These are phyloP conservation scores for Acanthamoeba healyi DNA, from an alignment of 208 protist genomes.

Conservation along the genomic window DNA sequence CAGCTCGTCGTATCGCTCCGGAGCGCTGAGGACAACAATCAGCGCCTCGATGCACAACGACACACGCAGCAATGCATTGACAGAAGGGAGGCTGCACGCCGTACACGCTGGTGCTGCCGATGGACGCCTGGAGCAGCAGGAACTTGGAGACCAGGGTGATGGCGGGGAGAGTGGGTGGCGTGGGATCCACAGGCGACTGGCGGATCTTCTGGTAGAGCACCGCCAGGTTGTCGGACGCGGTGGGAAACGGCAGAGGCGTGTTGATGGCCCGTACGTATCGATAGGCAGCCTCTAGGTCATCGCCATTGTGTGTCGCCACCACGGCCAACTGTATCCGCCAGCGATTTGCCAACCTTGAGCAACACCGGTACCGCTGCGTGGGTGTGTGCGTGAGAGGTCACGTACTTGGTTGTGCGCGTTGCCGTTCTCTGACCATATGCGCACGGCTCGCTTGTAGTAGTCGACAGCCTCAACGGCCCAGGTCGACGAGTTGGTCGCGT, in stretches of 20 bases:
- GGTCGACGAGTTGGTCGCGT: background rate
- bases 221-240: background rate
- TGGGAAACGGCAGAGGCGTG: conserved; percentile 1
- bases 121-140: background rate
- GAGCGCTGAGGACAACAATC: too few species aligned
- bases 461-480: background rate
- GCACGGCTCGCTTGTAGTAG: background rate
- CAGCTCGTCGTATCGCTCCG: background rate
- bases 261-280: background rate
- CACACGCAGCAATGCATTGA: background rate
- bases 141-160: background rate
- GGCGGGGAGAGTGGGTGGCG: background rate
- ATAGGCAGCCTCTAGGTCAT: conserved; percentile 10
- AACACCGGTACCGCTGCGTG: too few species aligned
- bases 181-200: background rate
- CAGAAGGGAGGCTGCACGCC: too few species aligned
- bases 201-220: conserved; percentile 37
- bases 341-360: too few species aligned
- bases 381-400: background rate
- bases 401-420: conserved; percentile 11
- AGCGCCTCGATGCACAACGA: too few species aligned
- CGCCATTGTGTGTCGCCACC: background rate
- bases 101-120: background rate
- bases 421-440: background rate
- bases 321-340: conserved; percentile 24